Percentiles rank a stretch among this genome's conserved stretches.
These are phyloP conservation scores for Kurtzmaniella cleridarum DNA, from an alignment of 805 yeast genomes.

Conservation along the genomic window DNA sequence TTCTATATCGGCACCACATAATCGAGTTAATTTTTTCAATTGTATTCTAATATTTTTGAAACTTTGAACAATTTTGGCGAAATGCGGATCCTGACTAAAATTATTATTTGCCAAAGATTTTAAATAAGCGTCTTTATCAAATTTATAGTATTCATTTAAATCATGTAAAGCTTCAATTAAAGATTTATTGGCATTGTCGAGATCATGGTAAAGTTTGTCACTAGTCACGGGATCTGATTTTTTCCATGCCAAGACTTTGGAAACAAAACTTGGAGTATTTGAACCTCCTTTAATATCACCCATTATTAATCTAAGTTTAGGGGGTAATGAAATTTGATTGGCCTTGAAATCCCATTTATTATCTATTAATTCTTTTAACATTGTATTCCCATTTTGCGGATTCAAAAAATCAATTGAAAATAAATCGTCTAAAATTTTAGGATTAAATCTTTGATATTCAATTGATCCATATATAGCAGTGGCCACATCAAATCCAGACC, in stretches of 20 bases:
- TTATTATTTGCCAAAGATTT: slow-evolving; percentile 3
- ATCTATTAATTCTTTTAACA: slow-evolving; percentile 34
- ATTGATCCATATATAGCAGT: slow-evolving; percentile 92
- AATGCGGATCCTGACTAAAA: slow-evolving; percentile 12
- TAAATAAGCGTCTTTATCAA: slow-evolving; percentile 16
- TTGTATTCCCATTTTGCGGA: slow-evolving; percentile 3
- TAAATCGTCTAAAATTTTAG: slow-evolving; percentile 41
- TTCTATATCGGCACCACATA: slow-evolving; percentile 82
- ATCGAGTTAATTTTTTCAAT: slow-evolving; percentile 55
- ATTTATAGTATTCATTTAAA: slow-evolving; percentile 28
- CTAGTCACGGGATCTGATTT: slow-evolving; percentile 46
- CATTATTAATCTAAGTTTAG: slow-evolving; percentile 67
- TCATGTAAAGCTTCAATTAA: slow-evolving; percentile 45
- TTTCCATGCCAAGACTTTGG: slow-evolving; percentile 70
- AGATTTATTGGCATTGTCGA: slow-evolving; percentile 55
- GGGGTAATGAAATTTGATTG: slow-evolving; percentile 59
- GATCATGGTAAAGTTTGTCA: slow-evolving; percentile 42
- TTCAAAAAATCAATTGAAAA: slow-evolving; percentile 24
- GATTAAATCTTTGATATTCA: slow-evolving; percentile 69
- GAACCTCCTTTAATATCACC: slow-evolving; percentile 94
- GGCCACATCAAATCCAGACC: slow-evolving; percentile 97
- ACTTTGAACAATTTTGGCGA: slow-evolving; percentile 30
- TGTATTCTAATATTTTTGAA: slow-evolving; percentile 48
- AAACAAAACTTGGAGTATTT: slow-evolving; percentile 87
- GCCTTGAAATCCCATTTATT: slow-evolving; percentile 59